These are phyloP conservation scores for Saccharomyces jurei DNA, from an alignment of 805 yeast genomes.

Conservation along the genomic window DNA sequence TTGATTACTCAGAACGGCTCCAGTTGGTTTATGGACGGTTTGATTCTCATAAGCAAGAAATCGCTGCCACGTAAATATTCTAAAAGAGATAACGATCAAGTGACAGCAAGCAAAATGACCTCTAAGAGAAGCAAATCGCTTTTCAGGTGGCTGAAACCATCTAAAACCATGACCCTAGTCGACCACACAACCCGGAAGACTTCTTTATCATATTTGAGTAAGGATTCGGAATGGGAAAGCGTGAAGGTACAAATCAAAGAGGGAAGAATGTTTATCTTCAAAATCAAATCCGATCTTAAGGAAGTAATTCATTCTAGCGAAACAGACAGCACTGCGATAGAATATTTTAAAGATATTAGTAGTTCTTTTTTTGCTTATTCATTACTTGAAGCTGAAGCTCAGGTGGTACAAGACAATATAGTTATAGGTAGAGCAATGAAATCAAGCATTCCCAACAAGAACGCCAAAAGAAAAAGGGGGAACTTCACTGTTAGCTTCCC, in stretches of 20 bases:
- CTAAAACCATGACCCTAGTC: conserved; percentile 6
- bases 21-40: conserved; percentile 23
- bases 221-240: conserved; percentile 14
- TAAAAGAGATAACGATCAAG: background rate
- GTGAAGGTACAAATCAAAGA: conserved; percentile 19
- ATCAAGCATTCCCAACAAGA: background rate
- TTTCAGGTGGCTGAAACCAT: conserved; percentile 17
- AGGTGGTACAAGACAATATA: conserved; percentile 24
- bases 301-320: background rate
- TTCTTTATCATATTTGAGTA: conserved; percentile 19
- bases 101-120: background rate
- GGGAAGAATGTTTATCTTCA: conserved; percentile 24
- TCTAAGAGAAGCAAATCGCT: conserved; percentile 3
- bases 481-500: conserved; percentile 24
- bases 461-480: conserved; percentile 2
- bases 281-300: background rate
- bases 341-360: conserved; percentile 4
- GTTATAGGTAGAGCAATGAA: conserved; percentile 9
- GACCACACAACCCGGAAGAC: conserved; percentile 5
- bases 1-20: conserved; percentile 10
- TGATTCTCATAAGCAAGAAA: conserved; percentile 9
- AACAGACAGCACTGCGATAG: background rate
- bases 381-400: conserved; percentile 23
- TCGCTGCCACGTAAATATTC: background rate
- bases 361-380: conserved; percentile 17